Evolutionary conservation across 192 early-diverging fungal genomes (phyloP), one percentile per base, ranked within the genome.

Genomic region (Umbelopsis sp.): DNA sequence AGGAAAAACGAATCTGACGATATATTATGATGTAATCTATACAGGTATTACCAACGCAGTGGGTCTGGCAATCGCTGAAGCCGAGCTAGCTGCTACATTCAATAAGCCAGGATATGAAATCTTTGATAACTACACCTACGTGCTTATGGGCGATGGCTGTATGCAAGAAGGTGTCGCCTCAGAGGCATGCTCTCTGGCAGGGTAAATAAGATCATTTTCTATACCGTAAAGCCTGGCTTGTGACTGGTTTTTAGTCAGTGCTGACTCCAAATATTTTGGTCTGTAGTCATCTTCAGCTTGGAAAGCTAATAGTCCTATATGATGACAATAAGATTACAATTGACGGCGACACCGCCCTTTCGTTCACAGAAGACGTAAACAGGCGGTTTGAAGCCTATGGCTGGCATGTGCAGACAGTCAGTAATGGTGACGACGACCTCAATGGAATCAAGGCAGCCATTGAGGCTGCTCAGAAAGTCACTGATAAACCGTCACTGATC

Each of bases 251-350:
- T 32, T 62, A 54, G 52, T 62, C 29, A 31, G 31, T 62, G 26
- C 29, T 62, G 16, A 31, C 32, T 62, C 29, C 12, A 62, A 34
- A 34, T n/a, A 29, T 62, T 62, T 62, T 10, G 26, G 6, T 14
- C 29, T 34, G 11, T n/a, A 88, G 85, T 45, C 94, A 97, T 73
- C 80, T 95, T 71, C 81, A 97, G 82, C 84, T 99, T 17, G 96
- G 97, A 69, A 97, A 98, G 71, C 84, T 99, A 66, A 95, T 98
- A 72, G 91, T 87, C 22, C 81, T 99, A 43, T 99, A 99, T 84
- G 97, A 99, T 80, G 93, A 95, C 76, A 99, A 99, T 84, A 85
- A 95, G 73, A 93, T 99, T 82, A 89, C 92, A 52, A 96, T 99
- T 77, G 97, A 97, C 85, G 96, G 95, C 66, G 87, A 88, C 43